Conservation (phyloP, 192 early-diverging fungal species). For the Podila horticola region DNA sequence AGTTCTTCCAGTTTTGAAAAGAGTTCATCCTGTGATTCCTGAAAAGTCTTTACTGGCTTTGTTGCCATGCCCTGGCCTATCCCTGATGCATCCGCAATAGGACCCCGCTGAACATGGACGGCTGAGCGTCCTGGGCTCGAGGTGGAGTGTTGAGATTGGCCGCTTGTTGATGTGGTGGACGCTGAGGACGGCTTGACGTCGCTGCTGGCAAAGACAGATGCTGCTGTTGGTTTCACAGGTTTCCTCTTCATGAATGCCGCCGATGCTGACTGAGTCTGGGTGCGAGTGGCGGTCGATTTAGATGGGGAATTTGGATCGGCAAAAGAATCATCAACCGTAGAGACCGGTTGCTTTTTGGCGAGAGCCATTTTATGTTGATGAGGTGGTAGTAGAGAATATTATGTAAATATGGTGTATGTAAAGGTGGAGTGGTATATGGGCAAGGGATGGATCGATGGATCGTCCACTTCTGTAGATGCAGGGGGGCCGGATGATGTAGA, state of each 20-base stretch:
- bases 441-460: too few species aligned
- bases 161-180: background rate
- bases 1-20: constrained; percentile 33
- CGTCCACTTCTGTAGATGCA: background rate
- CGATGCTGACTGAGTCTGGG: background rate
- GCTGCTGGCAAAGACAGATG: background rate
- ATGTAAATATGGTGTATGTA: too few species aligned
- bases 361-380: constrained; percentile 8
- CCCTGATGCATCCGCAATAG: background rate
- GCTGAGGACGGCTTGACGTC: constrained; percentile 1
- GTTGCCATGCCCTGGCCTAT: constrained; percentile 12
- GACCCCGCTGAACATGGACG: background rate
- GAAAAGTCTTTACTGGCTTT: constrained; percentile 12
- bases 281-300: background rate
- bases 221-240: constrained; percentile 17
- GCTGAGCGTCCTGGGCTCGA: background rate
- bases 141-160: background rate
- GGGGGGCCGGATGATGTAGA: background rate
- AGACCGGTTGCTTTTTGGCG: constrained; percentile 11
- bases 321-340: constrained; percentile 2
- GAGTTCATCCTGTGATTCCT: constrained; percentile 39
- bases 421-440: background rate
- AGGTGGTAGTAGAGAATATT: background rate
- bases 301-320: background rate
- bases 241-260: constrained; percentile 20